Percentiles rank a stretch among this genome's conserved stretches.
These are phyloP conservation scores for Fusarium sp. DNA, from an alignment of 2,329 filamentous ascomycete species.

Conservation along the genomic window DNA sequence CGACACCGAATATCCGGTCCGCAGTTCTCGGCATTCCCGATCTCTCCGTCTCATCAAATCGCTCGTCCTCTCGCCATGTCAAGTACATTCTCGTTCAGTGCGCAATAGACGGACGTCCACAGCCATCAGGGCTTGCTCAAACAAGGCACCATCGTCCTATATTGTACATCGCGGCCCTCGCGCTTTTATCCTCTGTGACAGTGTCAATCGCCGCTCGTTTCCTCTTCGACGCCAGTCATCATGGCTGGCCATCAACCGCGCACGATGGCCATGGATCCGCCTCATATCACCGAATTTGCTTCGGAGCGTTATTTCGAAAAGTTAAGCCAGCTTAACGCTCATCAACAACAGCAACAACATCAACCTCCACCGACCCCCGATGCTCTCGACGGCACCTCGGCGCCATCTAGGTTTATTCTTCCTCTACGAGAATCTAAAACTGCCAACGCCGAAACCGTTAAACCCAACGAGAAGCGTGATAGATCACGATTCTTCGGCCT, in stretches of 20 bases:
- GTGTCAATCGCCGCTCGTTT: slow-evolving; percentile 39
- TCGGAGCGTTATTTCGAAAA: slow-evolving; percentile 75
- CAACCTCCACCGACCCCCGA: slow-evolving; percentile 44
- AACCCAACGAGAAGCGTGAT: slow-evolving; percentile 55
- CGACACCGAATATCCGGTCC: slow-evolving; percentile 9
- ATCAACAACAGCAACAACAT: slow-evolving; percentile 60
- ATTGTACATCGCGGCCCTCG: slow-evolving; percentile 11
- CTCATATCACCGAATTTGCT: slow-evolving; percentile 75
- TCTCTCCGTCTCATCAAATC: slow-evolving; percentile 30
- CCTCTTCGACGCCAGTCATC: slow-evolving; percentile 29
- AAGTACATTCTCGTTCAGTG: slow-evolving; percentile 44
- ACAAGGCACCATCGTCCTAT: slow-evolving; percentile 40
- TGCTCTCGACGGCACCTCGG: slow-evolving; percentile 42
- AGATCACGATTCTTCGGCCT: slow-evolving; percentile 59
- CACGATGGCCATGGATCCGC: slow-evolving; percentile 67
- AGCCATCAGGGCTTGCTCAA: slow-evolving; percentile 48
- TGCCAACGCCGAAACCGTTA: slow-evolving; percentile 50
- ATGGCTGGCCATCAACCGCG: slow-evolving; percentile 53
- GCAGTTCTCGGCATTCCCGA: slow-evolving; percentile 32
- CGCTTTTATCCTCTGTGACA: slow-evolving; percentile 13
- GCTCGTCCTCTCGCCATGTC: slow-evolving; percentile 48
- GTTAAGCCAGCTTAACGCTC: slow-evolving; percentile 66
- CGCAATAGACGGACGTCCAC: slow-evolving; percentile 52
- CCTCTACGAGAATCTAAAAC: slow-evolving; percentile 60
- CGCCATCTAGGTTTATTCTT: slow-evolving; percentile 61